Percentiles rank a stretch among this genome's conserved stretches.
Evolutionary conservation across 1,284 basidiomycete genomes (phyloP).

Genomic region (Cryptococcus jaspeensis): DNA sequence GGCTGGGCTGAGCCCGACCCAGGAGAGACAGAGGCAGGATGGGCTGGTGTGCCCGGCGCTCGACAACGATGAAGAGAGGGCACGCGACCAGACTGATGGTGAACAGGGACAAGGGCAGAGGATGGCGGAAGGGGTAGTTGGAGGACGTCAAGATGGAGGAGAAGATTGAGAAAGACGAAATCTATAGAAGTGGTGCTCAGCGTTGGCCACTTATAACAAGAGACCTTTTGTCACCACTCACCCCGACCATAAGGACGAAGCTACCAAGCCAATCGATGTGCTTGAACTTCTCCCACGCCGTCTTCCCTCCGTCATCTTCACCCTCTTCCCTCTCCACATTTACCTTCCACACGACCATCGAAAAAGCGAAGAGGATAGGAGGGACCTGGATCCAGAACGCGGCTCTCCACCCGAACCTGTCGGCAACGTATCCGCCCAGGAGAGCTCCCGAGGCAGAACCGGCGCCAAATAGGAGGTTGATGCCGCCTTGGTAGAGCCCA

Average conservation of each 20-base stretch:
- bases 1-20: slow-evolving; percentile 20
- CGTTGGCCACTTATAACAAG: not conserved
- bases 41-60: slow-evolving; percentile 26
- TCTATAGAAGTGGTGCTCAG: slow-evolving; percentile 11
- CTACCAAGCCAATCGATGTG: slow-evolving; percentile 36
- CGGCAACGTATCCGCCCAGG: slow-evolving; percentile 29
- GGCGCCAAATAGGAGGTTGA: slow-evolving; percentile 30
- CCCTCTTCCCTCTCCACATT: slow-evolving; percentile 20
- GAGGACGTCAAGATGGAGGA: slow-evolving; percentile 30
- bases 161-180: slow-evolving; percentile 26
- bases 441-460: slow-evolving; percentile 30
- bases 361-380: slow-evolving; percentile 21
- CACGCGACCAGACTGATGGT: slow-evolving; percentile 12
- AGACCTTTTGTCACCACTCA: slow-evolving; percentile 15
- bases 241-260: slow-evolving; percentile 24
- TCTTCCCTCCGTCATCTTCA: slow-evolving; percentile 15
- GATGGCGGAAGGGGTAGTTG: slow-evolving; percentile 24
- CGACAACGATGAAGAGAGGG: slow-evolving; percentile 26
- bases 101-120: slow-evolving; percentile 21
- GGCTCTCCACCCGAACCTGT: slow-evolving; percentile 32
- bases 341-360: slow-evolving; percentile 29
- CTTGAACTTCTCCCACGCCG: slow-evolving; percentile 26
- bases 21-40: slow-evolving; percentile 33
- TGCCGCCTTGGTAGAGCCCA: slow-evolving; percentile 38
- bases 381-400: slow-evolving; percentile 34